A percentile compares a stretch with the other conserved stretches of the same genome.
Evolutionary conservation across 495 filamentous ascomycete species (phyloP).

Genomic region (Tuber indicum): DNA sequence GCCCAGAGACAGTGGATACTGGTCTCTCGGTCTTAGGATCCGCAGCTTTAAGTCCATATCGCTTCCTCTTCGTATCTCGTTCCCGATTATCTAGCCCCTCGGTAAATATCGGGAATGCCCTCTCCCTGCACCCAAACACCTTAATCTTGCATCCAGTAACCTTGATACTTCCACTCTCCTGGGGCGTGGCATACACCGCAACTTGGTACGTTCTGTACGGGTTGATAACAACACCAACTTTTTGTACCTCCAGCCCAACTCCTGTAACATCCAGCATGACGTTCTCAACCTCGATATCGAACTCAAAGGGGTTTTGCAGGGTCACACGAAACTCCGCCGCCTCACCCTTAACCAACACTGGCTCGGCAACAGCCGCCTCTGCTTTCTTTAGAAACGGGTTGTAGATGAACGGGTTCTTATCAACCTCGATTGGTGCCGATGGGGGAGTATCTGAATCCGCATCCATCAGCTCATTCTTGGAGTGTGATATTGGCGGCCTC

Average conservation of each 20-base stretch:
- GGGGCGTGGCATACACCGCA: slow-evolving; percentile 62
- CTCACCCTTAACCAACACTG: slow-evolving; percentile 69
- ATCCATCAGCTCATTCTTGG: slow-evolving; percentile 62
- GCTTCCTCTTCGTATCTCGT: slow-evolving; percentile 65
- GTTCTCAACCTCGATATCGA: slow-evolving; percentile 80
- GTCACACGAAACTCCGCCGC: slow-evolving; percentile 67
- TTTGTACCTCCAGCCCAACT: slow-evolving; percentile 58
- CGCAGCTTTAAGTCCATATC: slow-evolving; percentile 59
- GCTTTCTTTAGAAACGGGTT: slow-evolving; percentile 74
- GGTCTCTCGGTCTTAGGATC: slow-evolving; percentile 52
- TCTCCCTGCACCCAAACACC: slow-evolving; percentile 70
- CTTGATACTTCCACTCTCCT: slow-evolving; percentile 57
- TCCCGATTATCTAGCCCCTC: slow-evolving; percentile 64
- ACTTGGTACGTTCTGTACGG: slow-evolving; percentile 76
- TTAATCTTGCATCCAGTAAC: slow-evolving; percentile 75
- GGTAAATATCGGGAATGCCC: slow-evolving; percentile 74
- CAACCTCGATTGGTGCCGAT: slow-evolving; percentile 50
- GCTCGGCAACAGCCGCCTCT: slow-evolving; percentile 53
- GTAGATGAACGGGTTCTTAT: slow-evolving; percentile 82
- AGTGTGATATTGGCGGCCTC: slow-evolving; percentile 62
- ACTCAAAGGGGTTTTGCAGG: slow-evolving; percentile 89
- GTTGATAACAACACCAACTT: slow-evolving; percentile 61
- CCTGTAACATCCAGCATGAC: slow-evolving; percentile 68
- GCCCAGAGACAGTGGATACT: slow-evolving; percentile 46
- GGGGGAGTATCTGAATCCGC: slow-evolving; percentile 50